Conservation (phyloP, 192 early-diverging fungal genomes). For the Linnemannia hyalina region DNA sequence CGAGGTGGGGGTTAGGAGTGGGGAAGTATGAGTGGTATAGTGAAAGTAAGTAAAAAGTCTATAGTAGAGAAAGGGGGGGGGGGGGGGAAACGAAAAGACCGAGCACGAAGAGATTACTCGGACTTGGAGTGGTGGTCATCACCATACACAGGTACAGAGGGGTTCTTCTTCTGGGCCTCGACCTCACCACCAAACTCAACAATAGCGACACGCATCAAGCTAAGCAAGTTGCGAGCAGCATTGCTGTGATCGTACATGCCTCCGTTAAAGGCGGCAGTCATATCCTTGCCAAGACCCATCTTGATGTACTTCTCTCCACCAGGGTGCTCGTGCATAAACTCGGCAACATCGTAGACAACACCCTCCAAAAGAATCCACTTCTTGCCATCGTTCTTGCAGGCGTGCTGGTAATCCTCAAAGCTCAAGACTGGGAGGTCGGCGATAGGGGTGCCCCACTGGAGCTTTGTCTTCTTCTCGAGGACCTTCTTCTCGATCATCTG, state of each 20-base stretch:
- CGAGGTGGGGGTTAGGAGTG: not conserved
- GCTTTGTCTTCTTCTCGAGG: conserved; percentile 65
- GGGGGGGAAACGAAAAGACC: not conserved
- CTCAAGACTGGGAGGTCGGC: conserved; percentile 77
- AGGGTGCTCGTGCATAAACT: conserved; percentile 92
- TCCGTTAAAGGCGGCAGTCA: conserved; percentile 94
- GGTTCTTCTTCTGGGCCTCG: conserved; percentile 59
- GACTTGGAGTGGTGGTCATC: conserved; percentile 34
- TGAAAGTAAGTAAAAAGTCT: not conserved
- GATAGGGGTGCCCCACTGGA: conserved; percentile 84
- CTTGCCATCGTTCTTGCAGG: conserved; percentile 70
- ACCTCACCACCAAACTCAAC: conserved; percentile 66
- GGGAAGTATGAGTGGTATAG: not conserved
- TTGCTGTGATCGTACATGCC: conserved; percentile 95
- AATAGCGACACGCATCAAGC: conserved; percentile 80
- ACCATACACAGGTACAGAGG: conserved; percentile 49
- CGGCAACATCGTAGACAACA: conserved; percentile 85
- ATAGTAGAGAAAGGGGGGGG: not conserved
- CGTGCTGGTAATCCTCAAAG: conserved; percentile 72
- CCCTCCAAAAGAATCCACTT: conserved; percentile 90
- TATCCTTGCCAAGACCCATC: conserved; percentile 86
- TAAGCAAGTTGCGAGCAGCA: conserved; percentile 91
- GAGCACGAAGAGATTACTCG: conserved; percentile 16
- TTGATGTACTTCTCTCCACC: conserved; percentile 87
- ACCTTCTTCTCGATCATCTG: conserved; percentile 91